These are phyloP conservation scores for Colletotrichum australisinense DNA, from an alignment of 2,329 filamentous ascomycete genomes.

Conservation along the genomic window DNA sequence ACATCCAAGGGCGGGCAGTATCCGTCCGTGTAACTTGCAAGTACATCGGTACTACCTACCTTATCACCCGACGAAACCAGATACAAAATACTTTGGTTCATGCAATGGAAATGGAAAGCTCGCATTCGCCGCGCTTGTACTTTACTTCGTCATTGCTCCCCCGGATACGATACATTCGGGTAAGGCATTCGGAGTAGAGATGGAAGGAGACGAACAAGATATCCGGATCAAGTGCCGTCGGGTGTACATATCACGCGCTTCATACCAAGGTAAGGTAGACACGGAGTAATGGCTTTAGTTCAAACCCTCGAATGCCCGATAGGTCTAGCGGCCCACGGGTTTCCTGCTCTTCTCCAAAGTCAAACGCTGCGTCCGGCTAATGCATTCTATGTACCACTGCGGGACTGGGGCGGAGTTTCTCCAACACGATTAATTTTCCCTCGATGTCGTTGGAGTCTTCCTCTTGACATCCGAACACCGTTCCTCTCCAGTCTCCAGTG, in stretches of 20 bases:
- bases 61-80: neutral
- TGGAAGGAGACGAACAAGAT: neutral
- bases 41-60: neutral
- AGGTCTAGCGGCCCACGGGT: constrained; percentile 11
- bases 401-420: constrained; percentile 1
- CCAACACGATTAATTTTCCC: constrained; percentile 4
- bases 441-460: neutral
- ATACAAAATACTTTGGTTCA: neutral
- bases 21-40: neutral
- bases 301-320: neutral
- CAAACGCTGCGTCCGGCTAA: neutral
- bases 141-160: neutral
- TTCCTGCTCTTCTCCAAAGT: constrained; percentile 2
- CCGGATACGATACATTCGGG: neutral
- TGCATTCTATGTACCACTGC: neutral
- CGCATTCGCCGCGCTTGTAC: neutral
- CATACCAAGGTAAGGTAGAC: neutral
- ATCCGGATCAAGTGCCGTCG: neutral
- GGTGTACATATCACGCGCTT: neutral
- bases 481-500: neutral
- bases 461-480: neutral
- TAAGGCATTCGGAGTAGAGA: neutral
- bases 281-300: neutral
- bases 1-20: neutral
- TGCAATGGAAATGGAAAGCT: neutral